Evolutionary conservation across 176 grass and related monocot species (phyloP).

Genomic region (Cocos nucifera): DNA sequence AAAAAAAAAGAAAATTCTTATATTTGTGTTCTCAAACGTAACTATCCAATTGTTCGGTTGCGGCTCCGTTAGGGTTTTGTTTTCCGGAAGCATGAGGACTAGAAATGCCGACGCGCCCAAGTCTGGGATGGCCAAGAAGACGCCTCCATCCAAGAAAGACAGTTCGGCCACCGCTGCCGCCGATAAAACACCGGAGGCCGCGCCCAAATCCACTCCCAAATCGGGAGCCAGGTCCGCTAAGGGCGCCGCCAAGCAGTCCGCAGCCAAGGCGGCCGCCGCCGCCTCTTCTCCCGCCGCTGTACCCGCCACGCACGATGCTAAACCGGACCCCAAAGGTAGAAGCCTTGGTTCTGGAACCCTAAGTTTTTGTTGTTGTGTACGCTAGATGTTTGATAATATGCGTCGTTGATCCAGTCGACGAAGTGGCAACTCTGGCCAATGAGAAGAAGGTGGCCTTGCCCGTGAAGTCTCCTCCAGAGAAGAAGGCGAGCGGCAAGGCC

Average conservation of each 20-base stretch:
- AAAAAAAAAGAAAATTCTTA: too few species aligned
- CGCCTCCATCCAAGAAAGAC: constrained; percentile 5
- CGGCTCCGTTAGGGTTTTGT: too few species aligned
- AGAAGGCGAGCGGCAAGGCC: constrained; percentile 8
- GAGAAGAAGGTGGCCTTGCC: background rate
- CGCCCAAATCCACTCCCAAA: background rate
- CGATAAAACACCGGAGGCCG: background rate
- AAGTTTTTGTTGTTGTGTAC: background rate
- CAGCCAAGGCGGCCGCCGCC: background rate
- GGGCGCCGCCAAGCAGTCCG: background rate
- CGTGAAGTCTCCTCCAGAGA: background rate
- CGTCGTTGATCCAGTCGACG: constrained; percentile 1
- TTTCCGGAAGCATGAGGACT: constrained; percentile 13
- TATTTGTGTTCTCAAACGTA: too few species aligned
- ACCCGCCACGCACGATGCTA: background rate
- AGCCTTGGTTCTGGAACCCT: background rate
- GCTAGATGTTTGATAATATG: background rate
- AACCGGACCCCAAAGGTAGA: constrained; percentile 7
- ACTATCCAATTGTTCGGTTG: too few species aligned
- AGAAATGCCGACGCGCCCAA: constrained; percentile 11
- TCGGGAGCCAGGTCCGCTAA: background rate
- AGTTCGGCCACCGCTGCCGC: background rate
- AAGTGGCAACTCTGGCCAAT: background rate
- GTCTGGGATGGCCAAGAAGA: constrained; percentile 12
- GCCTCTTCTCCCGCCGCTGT: background rate